A percentile compares a stretch with the other conserved stretches of the same genome.
Evolutionary conservation across 2,329 filamentous ascomycete species (phyloP).

Genomic region (Sodiomyces alkalinus): DNA sequence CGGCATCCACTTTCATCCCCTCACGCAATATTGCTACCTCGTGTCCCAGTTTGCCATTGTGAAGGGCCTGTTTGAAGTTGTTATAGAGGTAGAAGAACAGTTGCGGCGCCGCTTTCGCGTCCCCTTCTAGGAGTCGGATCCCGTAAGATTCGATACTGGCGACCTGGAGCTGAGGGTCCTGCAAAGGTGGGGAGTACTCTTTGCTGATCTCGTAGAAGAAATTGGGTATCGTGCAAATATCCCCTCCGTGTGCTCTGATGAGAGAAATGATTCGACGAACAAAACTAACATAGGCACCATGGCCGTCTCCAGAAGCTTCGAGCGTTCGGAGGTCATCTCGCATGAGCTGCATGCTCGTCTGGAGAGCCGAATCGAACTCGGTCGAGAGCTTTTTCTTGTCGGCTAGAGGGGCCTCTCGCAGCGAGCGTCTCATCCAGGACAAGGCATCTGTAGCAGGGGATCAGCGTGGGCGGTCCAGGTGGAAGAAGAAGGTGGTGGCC

Average conservation of each 20-base stretch:
- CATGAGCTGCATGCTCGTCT: slow-evolving; percentile 36
- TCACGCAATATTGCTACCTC: slow-evolving; percentile 29
- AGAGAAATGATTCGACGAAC: slow-evolving; percentile 35
- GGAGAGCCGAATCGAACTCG: slow-evolving; percentile 28
- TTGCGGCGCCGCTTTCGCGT: slow-evolving; percentile 27
- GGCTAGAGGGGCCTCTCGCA: slow-evolving; percentile 22
- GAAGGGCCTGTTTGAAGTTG: slow-evolving; percentile 39
- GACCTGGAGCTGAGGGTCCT: slow-evolving; percentile 41
- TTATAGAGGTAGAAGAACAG: slow-evolving; percentile 43
- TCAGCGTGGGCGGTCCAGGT: background rate
- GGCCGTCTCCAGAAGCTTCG: too few relatives aligned
- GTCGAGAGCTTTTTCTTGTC: slow-evolving; percentile 20
- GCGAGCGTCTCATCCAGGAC: slow-evolving; percentile 31
- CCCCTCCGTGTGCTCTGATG: slow-evolving; percentile 36
- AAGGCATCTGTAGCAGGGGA: slow-evolving; percentile 17
- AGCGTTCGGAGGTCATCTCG: slow-evolving; percentile 34
- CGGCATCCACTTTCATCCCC: slow-evolving; percentile 29
- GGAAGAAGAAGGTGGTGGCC: too few relatives aligned
- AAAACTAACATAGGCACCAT: slow-evolving; percentile 35
- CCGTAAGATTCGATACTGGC: slow-evolving; percentile 41
- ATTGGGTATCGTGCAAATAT: slow-evolving; percentile 36
- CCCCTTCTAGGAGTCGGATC: slow-evolving; percentile 35
- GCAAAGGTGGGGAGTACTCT: slow-evolving; percentile 37
- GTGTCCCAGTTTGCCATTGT: slow-evolving; percentile 29
- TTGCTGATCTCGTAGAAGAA: slow-evolving; percentile 42